A percentile compares a stretch with the other conserved stretches of the same genome.
These are phyloP conservation scores for Vanilla planifolia DNA, from an alignment of 106 monocot genomes.

Conservation along the genomic window DNA sequence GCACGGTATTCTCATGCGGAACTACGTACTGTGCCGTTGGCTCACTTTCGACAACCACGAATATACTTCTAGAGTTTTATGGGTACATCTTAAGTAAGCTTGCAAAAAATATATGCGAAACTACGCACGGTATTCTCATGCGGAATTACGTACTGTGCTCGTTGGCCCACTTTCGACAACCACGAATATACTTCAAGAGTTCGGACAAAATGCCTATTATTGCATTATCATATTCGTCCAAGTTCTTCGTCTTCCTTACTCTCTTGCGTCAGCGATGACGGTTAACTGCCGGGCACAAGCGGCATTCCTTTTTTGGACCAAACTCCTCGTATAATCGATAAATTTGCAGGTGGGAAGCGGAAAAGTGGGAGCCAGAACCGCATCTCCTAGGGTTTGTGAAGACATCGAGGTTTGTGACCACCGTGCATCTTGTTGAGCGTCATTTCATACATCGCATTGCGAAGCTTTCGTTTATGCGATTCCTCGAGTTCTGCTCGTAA, in stretches of 20 bases:
- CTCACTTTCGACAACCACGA: too few species aligned
- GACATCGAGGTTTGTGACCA: neutral
- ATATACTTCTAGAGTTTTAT: too few species aligned
- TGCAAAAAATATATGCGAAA: too few species aligned
- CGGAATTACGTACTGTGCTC: too few species aligned
- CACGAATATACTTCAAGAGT: too few species aligned
- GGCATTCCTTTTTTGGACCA: neutral
- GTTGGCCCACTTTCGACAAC: too few species aligned
- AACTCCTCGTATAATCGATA: neutral
- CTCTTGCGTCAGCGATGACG: conserved; percentile 7
- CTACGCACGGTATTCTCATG: too few species aligned
- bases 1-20: too few species aligned
- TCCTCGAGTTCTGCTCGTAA: neutral
- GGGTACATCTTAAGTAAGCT: too few species aligned
- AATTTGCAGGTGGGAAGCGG: neutral
- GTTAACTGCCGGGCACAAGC: neutral
- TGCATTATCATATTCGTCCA: too few species aligned
- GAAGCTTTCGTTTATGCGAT: neutral
- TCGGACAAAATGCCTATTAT: too few species aligned
- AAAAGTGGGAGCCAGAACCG: neutral
- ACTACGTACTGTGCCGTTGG: too few species aligned
- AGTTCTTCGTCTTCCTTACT: neutral
- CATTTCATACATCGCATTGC: neutral
- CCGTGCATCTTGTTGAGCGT: neutral
- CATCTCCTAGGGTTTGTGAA: neutral